Percentiles rank a stretch among this genome's conserved stretches.
Evolutionary conservation across 345 rosid species (phyloP).

Genomic region (Turnera subulata): DNA sequence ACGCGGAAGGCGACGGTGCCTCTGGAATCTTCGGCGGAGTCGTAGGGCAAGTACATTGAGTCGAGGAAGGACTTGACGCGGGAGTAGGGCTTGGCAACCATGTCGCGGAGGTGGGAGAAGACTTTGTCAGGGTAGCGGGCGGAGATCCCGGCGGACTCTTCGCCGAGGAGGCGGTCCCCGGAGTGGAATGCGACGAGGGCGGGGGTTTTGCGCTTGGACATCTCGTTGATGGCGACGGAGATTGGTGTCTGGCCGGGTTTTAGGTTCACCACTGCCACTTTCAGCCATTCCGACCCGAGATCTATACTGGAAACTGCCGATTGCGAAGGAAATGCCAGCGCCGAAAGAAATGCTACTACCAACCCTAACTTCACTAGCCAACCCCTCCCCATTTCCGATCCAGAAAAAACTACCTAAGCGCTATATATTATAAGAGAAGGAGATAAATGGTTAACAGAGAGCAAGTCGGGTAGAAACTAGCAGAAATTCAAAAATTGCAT

Average conservation of each 20-base stretch:
- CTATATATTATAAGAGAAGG: background rate
- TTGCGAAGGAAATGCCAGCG: slow-evolving; percentile 28
- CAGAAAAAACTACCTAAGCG: background rate
- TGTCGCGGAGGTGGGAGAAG: slow-evolving; percentile 69
- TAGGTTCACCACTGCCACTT: slow-evolving; percentile 86
- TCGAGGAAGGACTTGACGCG: slow-evolving; percentile 55
- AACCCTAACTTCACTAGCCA: slow-evolving; percentile 16
- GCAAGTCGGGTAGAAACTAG: background rate
- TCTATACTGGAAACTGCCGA: slow-evolving; percentile 90
- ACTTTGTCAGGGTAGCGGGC: slow-evolving; percentile 89
- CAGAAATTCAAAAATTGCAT: background rate
- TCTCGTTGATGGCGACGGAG: slow-evolving; percentile 89
- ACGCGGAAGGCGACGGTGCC: slow-evolving; percentile 60
- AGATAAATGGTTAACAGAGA: background rate
- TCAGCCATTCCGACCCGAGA: slow-evolving; percentile 95
- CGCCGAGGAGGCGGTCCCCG: slow-evolving; percentile 68
- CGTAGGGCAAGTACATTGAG: slow-evolving; percentile 67
- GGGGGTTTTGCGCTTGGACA: slow-evolving; percentile 98
- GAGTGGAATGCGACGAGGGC: slow-evolving; percentile 79
- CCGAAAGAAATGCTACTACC: slow-evolving; percentile 1
- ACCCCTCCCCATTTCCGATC: slow-evolving; percentile 4
- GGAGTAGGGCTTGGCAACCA: slow-evolving; percentile 76
- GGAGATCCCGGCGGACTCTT: slow-evolving; percentile 88
- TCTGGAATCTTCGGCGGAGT: slow-evolving; percentile 68
- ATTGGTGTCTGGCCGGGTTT: slow-evolving; percentile 89